These are phyloP conservation scores for Termitomyces bulborhizus DNA, from an alignment of 768 basidiomycete genomes.

Conservation along the genomic window DNA sequence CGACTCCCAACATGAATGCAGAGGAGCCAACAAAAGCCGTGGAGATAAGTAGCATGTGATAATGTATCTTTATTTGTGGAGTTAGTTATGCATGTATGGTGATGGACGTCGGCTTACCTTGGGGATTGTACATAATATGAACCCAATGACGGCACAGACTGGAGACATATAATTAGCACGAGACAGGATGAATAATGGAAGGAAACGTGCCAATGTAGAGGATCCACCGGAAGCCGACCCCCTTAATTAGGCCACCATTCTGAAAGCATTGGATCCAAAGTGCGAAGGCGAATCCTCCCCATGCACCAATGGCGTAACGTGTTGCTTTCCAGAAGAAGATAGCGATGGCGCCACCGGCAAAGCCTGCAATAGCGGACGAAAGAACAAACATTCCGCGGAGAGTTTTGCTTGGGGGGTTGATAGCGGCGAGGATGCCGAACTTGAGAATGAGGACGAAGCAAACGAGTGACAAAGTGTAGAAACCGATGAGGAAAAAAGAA, in stretches of 20 bases:
- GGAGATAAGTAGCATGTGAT: conserved; percentile 78
- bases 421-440: conserved; percentile 79
- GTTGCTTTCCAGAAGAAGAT: conserved; percentile 94
- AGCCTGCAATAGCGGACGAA: conserved; percentile 69
- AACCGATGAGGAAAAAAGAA: conserved; percentile 89
- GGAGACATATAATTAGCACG: conserved; percentile 15
- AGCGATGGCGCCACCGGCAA: conserved; percentile 77
- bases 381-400: conserved; percentile 90
- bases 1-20: conserved; percentile 87
- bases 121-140: conserved; percentile 79
- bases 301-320: conserved; percentile 76
- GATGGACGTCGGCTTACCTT: conserved; percentile 32
- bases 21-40: conserved; percentile 89
- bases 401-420: conserved; percentile 74
- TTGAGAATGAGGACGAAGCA: conserved; percentile 84
- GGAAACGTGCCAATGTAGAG: conserved; percentile 66
- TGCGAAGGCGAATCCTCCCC: conserved; percentile 83
- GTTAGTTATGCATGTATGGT: conserved; percentile 6
- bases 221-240: conserved; percentile 83
- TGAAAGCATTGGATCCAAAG: conserved; percentile 86
- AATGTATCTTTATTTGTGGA: conserved; percentile 51
- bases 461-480: conserved; percentile 82
- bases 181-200: conserved; percentile 7
- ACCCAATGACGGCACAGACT: conserved; percentile 73
- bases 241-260: conserved; percentile 72